These are phyloP conservation scores for Diutina scorzettiae DNA, from an alignment of 1,139 yeast species.

Conservation along the genomic window DNA sequence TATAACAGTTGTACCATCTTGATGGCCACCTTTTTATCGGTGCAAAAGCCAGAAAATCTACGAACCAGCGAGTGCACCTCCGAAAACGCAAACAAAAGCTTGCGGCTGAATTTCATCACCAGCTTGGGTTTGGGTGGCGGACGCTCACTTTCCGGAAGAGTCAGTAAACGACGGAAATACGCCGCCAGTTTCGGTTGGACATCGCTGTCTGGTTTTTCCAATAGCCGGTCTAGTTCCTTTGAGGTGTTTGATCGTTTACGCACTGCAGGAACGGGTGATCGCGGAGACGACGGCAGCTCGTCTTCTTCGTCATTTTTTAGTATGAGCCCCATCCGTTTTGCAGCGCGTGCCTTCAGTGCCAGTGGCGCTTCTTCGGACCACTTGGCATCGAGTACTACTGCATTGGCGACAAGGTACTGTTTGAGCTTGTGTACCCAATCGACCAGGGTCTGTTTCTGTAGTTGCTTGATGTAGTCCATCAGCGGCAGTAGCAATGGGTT, in stretches of 20 bases:
- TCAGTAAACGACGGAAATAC: conserved; percentile 59
- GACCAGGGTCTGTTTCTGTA: conserved; percentile 24
- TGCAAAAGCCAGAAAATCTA: conserved; percentile 54
- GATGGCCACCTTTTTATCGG: conserved; percentile 48
- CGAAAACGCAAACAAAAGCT: conserved; percentile 46
- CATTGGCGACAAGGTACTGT: conserved; percentile 24
- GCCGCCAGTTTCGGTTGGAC: conserved; percentile 47
- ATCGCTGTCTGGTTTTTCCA: conserved; percentile 25
- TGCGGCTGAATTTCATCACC: conserved; percentile 41
- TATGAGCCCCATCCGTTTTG: conserved; percentile 56
- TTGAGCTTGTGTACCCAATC: conserved; percentile 49
- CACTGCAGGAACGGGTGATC: conserved; percentile 8
- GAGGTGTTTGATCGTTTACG: conserved; percentile 22
- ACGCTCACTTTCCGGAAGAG: conserved; percentile 37
- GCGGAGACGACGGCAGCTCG: conserved; percentile 6
- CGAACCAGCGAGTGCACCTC: conserved; percentile 62
- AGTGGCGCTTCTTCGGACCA: not conserved
- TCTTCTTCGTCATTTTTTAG: conserved; percentile 20
- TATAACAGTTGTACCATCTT: conserved; percentile 46
- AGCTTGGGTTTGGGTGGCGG: conserved; percentile 9
- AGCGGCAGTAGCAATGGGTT: conserved; percentile 54
- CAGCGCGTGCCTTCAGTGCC: conserved; percentile 15
- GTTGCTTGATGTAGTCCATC: conserved; percentile 20
- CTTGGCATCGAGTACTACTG: conserved; percentile 14
- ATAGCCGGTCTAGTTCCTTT: conserved; percentile 26